Evolutionary conservation across 306 rosid genomes (phyloP).

Genomic region (Alnus rubra): DNA sequence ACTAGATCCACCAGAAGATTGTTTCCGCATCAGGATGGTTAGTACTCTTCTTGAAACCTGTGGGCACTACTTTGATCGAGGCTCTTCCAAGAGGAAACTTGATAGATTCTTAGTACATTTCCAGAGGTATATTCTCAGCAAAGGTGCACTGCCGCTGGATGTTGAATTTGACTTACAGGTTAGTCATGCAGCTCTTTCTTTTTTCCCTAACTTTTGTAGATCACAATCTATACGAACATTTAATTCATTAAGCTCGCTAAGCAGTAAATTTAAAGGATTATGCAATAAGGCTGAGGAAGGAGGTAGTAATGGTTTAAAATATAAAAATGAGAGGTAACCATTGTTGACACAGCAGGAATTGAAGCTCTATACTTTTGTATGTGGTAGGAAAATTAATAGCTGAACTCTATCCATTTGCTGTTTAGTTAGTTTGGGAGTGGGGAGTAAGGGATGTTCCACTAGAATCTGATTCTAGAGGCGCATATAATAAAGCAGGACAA

Average conservation of each 20-base stretch:
- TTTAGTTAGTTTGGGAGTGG: not conserved
- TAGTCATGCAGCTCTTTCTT: constrained; percentile 30
- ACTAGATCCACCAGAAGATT: constrained; percentile 97
- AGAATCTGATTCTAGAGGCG: not conserved
- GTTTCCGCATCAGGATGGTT: constrained; percentile 93
- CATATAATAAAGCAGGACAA: not conserved
- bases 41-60: constrained; percentile 94
- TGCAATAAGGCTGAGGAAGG: not conserved
- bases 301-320: not conserved
- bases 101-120: constrained; percentile 80
- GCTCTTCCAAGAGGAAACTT: constrained; percentile 97
- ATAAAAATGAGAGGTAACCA: not conserved
- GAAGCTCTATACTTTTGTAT: not conserved
- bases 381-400: constrained; percentile 5
- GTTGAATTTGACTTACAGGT: constrained; percentile 96
- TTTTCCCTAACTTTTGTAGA: not conserved
- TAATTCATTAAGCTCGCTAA: not conserved
- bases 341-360: not conserved
- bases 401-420: constrained; percentile 5
- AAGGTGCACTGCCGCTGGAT: constrained; percentile 87
- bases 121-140: constrained; percentile 91
- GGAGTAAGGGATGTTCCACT: not conserved
- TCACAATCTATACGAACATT: not conserved
- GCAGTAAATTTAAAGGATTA: not conserved
- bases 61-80: constrained; percentile 97